Conservation (phyloP, 495 filamentous ascomycete species). For the Rhypophila decipiens region DNA sequence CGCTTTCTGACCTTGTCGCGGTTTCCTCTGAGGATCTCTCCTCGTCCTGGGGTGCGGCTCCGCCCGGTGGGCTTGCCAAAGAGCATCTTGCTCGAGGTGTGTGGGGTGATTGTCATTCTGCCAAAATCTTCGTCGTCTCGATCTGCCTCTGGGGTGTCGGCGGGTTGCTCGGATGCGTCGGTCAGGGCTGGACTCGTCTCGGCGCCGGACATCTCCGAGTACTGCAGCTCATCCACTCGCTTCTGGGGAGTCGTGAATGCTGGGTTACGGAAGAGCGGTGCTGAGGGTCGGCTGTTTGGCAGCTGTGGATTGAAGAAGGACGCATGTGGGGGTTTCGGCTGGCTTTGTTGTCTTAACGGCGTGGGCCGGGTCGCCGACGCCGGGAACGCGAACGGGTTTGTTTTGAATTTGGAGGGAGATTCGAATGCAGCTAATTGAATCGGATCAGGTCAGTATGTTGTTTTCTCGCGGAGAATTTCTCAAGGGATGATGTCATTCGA, state of each 20-base stretch:
- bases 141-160: constrained; percentile 39
- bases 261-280: constrained; percentile 54
- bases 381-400: constrained; percentile 17
- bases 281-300: constrained; percentile 27
- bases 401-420: constrained; percentile 17
- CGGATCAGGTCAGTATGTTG: constrained; percentile 6
- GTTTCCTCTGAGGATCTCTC: constrained; percentile 30
- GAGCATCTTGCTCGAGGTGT: constrained; percentile 27
- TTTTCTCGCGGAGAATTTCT: neutral
- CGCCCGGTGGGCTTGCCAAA: constrained; percentile 35
- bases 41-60: constrained; percentile 42
- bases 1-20: constrained; percentile 41
- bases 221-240: constrained; percentile 52
- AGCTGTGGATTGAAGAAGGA: constrained; percentile 33
- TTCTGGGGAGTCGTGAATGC: constrained; percentile 79
- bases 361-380: constrained; percentile 13
- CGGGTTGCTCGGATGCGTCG: constrained; percentile 57
- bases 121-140: constrained; percentile 22
- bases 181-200: constrained; percentile 70
- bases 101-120: constrained; percentile 34
- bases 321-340: constrained; percentile 27
- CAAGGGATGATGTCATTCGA: neutral
- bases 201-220: constrained; percentile 64
- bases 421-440: constrained; percentile 19
- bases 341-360: constrained; percentile 25